phyloP scores from a whole-genome alignment of 371 early-diverging fungal genomes.

The Mucor ambiguus region DNA sequence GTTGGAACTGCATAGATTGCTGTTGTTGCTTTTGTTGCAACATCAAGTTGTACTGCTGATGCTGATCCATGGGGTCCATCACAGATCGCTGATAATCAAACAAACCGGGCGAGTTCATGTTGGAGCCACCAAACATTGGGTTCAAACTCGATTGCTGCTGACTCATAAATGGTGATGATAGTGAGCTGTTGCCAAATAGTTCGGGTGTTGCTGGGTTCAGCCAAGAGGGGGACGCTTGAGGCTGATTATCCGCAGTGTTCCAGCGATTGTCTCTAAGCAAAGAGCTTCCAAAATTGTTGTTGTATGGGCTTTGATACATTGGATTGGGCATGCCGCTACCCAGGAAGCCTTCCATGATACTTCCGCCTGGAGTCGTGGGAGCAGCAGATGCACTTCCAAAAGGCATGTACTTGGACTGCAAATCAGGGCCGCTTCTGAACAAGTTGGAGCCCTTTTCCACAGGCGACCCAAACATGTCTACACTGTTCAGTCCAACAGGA shows the following conservation, averaged over 20 bases:
- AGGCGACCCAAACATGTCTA: conserved; percentile 26
- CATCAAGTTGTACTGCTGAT: conserved; percentile 54
- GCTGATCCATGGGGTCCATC: conserved; percentile 37
- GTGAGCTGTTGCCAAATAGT: conserved; percentile 32
- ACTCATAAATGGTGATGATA: conserved; percentile 22
- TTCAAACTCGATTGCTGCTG: conserved; percentile 30
- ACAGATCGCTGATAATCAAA: conserved; percentile 44
- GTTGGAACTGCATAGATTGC: conserved; percentile 41
- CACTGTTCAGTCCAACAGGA: conserved; percentile 22
- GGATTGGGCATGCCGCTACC: conserved; percentile 7
- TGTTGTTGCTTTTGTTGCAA: conserved; percentile 59
- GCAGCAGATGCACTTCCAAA: conserved; percentile 26
- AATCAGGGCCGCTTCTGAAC: conserved; percentile 18
- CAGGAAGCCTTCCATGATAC: conserved; percentile 20
- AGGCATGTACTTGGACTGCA: conserved; percentile 34
- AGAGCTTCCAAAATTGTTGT: conserved; percentile 14
- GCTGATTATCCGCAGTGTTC: conserved; percentile 6
- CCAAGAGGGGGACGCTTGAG: conserved; percentile 34
- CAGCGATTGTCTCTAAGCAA: conserved; percentile 25
- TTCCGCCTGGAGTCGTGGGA: conserved; percentile 20
- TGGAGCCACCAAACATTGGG: conserved; percentile 35
- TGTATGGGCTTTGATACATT: conserved; percentile 26
- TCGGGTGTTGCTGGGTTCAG: conserved; percentile 31
- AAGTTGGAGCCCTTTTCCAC: conserved; percentile 9
- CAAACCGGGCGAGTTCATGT: conserved; percentile 28